phyloP scores from a whole-genome alignment of 2,329 filamentous ascomycete species.

The Gyromitra esculenta region DNA sequence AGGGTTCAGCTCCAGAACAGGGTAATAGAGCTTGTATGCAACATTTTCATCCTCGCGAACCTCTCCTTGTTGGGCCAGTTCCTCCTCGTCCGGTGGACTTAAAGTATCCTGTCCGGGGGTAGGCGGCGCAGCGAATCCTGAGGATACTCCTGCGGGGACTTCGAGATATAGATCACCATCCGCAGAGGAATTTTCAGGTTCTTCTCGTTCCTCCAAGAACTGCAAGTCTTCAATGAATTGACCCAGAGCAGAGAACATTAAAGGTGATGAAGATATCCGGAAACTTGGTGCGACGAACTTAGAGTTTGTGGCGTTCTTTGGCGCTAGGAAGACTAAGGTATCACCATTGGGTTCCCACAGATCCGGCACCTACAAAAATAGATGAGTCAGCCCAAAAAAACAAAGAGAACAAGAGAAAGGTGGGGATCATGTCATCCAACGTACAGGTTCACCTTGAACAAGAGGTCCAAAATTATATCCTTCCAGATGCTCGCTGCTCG shows the following conservation, averaged over 20 bases:
- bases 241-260: conserved; percentile 48
- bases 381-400: conserved; percentile 39
- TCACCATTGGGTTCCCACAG: conserved; percentile 72
- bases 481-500: conserved; percentile 39
- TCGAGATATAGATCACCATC: conserved; percentile 47
- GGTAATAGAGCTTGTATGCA: conserved; percentile 53
- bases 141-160: conserved; percentile 42
- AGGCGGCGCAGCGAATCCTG: conserved; percentile 9
- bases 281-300: conserved; percentile 51
- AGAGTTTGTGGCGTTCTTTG: conserved; percentile 61
- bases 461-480: conserved; percentile 51
- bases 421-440: conserved; percentile 22
- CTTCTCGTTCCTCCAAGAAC: conserved; percentile 13
- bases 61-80: conserved; percentile 20
- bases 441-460: conserved; percentile 48
- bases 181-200: conserved; percentile 14
- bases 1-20: conserved; percentile 40
- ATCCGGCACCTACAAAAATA: conserved; percentile 67
- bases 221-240: conserved; percentile 48
- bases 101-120: conserved; percentile 13
- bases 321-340: conserved; percentile 69
- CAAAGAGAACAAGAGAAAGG: not conserved
- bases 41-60: conserved; percentile 20
- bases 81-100: not conserved
- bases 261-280: conserved; percentile 47